Evolutionary conservation across 495 filamentous ascomycete species (phyloP), one percentile per base, ranked within the genome.

Genomic region (Trichocladium uniseriatum): DNA sequence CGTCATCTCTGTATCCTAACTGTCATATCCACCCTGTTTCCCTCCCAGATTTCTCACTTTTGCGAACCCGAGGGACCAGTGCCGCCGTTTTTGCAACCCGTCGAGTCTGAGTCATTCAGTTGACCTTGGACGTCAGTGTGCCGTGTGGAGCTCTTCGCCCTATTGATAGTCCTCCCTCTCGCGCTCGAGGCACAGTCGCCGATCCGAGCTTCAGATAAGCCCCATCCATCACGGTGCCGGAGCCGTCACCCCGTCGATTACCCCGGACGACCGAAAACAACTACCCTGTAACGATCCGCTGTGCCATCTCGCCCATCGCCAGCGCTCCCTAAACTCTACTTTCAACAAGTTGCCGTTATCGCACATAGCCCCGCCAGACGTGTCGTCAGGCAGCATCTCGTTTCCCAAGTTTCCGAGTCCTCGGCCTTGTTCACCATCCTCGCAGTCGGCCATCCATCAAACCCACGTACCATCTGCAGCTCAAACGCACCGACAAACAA

Each of bases 41-140:
- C 11, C 15, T 14, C 16, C 18, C 22, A 11, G 14, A 38, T 24
- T 37, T 21, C 21, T 19, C 14, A 21, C 34, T 38, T 36, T 32
- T 24, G 43, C 7, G 27, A 47, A 39, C 22, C 40, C 18, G 20
- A 16, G 9, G 42, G 39, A 36, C 3, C n/a, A 32, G 3, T 21
- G 27, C 46, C 28, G 24, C 48, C 10, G 4, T 24, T 28, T 37
- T 52, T 46, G 59, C 54, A 51, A 44, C 44, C 46, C 40, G 44
- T 58, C 59, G 51, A 52, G 52, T 65, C 64, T 63, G 64, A 67
- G 64, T 67, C 64, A 67, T 67, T 65, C 49, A 58, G 36, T 65
- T 63, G 64, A 61, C 52, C 54, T 65, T 59, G 62, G 62, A 65
- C 63, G 56, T 64, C 61, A 65, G 53, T 43, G 38, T 57, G 62